Conservation (phyloP, 495 filamentous ascomycete genomes). For the Aspergillus saccharolyticus region DNA sequence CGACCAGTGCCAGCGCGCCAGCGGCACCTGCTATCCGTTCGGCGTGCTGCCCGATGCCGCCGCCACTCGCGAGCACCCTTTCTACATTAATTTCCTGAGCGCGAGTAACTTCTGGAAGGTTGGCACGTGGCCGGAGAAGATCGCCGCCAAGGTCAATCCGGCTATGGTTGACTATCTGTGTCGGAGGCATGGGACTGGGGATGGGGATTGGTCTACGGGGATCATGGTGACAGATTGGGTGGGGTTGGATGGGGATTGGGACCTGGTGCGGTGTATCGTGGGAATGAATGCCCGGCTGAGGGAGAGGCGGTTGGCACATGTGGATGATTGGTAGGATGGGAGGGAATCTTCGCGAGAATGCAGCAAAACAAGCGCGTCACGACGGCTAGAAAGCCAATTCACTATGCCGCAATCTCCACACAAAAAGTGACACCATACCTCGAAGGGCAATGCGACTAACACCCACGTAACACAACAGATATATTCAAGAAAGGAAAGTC, state of each 20-base stretch:
- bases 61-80: conserved; percentile 48
- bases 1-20: conserved; percentile 71
- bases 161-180: conserved; percentile 77
- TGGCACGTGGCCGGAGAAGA: conserved; percentile 87
- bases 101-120: conserved; percentile 91
- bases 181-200: conserved; percentile 52
- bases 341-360: neutral
- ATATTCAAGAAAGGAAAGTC: neutral
- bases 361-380: neutral
- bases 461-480: neutral
- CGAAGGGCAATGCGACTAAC: no score
- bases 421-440: neutral
- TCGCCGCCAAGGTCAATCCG: conserved; percentile 92
- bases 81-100: conserved; percentile 87
- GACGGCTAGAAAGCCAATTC: no score
- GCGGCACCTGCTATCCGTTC: conserved; percentile 41
- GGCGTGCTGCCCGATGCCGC: conserved; percentile 27
- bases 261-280: conserved; percentile 80
- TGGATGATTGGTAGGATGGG: conserved; percentile 16
- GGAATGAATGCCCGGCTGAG: conserved; percentile 82
- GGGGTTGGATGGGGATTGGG: conserved; percentile 86
- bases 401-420: neutral
- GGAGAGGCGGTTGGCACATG: conserved; percentile 34
- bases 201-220: conserved; percentile 73
- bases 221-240: conserved; percentile 94